Evolutionary conservation across 371 early-diverging fungal species (phyloP), one percentile per base, ranked within the genome.

Genomic region (Zopfochytrium polystomum): DNA sequence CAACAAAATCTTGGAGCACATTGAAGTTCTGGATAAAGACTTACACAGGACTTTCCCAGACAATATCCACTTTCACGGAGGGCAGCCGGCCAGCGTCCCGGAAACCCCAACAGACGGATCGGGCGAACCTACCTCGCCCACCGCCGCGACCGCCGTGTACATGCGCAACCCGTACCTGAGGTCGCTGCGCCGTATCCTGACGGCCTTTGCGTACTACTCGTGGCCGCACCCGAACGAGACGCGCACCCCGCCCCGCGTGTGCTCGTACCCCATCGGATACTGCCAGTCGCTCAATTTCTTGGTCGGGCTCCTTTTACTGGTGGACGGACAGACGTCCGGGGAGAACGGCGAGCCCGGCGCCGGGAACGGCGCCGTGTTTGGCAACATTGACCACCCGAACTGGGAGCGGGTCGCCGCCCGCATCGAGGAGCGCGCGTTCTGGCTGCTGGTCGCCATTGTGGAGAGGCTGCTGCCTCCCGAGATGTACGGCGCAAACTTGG

Each of bases 241-340:
- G 20, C 52, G 61, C 5, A 45, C 42, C 2, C 72, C 63, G 0
- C 62, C 63, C 13, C 11, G 50, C 13, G 52, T 60, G 22, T 63
- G 64, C 46, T 55, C 66, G 3, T 61, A 78, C 5, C 69, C 83
- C 9, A 88, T 91, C 44, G 93, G 91, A 7, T 92, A 92, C 68
- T 89, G 90, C 64, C 91, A 92, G 68, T 85, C 88, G 2, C 80
- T 92, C 63, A 90, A 89, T 56, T 90, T 88, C 58, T 70, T 92
- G 33, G 90, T 79, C 20, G 93, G 88, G 2, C 75, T 90, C 58
- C 77, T 92, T 13, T 72, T 92, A 15, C 68, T 92, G 4, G 81
- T 89, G 50, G n/a, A n/a, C n/a, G n/a, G n/a, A n/a, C n/a, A n/a
- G n/a, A n/a, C n/a, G n/a, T n/a, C n/a, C n/a, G n/a, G n/a, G n/a